Evolutionary conservation across 2,329 filamentous ascomycete genomes (phyloP), one percentile per base, ranked within the genome.

Genomic region (Beauveria bassiana): DNA sequence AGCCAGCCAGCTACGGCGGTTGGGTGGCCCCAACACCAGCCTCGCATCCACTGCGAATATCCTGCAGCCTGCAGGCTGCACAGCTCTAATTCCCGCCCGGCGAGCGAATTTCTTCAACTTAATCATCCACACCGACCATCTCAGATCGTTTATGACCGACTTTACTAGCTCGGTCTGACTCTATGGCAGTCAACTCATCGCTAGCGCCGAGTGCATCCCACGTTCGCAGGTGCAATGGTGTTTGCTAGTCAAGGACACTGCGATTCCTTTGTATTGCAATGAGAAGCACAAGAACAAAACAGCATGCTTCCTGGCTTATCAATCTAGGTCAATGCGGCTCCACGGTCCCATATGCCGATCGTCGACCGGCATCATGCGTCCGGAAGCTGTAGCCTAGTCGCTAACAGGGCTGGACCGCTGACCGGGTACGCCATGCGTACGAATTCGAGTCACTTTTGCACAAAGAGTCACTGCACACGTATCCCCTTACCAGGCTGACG

Each of bases 351-450:
- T 52, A 34, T 28, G 28, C 7, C 26, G 31, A 12, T 47, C 47
- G 47, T 10, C 18, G 24, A 59, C 47, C 57, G 47, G 34, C 34
- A 51, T 43, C 24, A 43, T 51, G 26, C 24, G 18, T 22, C 47
- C 5, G 57, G 47, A 51, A 59, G 59, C 59, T 16, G 51, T 43
- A 50, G 51, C 59, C 43, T 55, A n/a, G 18, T 61, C 22, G 31
- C 43, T 43, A 45, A 28, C 59, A 43, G 31, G 50, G 42, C 58
- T 61, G 50, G 34, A 34, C 24, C 22, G 34, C 22, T 14, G 18
- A 7, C 53, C 61, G 61, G 61, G 61, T 59, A 62, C 61, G 16
- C 28, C 61, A 62, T 58, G 61, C 61, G 61, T 59, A 47, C 40
- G 22, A 47, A 54, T 40, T 54, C 61, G 61, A 55, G 52, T 57